A percentile compares a stretch with the other conserved stretches of the same genome.
Evolutionary conservation across 441 rosid genomes (phyloP).

Genomic region (Sinapis alba): DNA sequence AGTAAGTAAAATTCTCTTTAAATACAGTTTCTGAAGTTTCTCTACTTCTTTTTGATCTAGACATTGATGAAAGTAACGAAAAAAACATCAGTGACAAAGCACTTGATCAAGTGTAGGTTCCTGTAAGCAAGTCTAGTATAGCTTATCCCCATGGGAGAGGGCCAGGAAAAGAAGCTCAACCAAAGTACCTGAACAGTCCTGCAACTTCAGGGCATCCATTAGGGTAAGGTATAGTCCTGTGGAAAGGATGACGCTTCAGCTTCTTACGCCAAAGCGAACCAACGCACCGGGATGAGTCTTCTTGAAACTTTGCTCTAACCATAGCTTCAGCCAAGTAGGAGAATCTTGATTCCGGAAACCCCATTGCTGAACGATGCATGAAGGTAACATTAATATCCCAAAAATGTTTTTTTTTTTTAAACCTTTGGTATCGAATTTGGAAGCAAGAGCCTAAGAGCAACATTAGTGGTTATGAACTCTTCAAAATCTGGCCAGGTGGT

Average conservation of each 20-base stretch:
- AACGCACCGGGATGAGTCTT: slow-evolving; percentile 85
- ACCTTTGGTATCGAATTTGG: too few relatives aligned
- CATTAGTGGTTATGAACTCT: too few relatives aligned
- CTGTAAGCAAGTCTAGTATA: slow-evolving; percentile 16
- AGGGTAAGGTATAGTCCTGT: slow-evolving; percentile 87
- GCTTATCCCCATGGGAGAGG: slow-evolving; percentile 74
- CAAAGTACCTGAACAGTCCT: slow-evolving; percentile 84
- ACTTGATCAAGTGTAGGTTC: background rate
- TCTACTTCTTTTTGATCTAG: too few relatives aligned
- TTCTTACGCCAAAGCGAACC: slow-evolving; percentile 83
- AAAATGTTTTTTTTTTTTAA: background rate
- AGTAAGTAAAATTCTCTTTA: too few relatives aligned
- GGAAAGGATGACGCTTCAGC: slow-evolving; percentile 91
- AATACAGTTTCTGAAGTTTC: too few relatives aligned
- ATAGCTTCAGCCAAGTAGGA: slow-evolving; percentile 65
- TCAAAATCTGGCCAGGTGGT: too few relatives aligned
- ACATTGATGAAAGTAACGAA: too few relatives aligned
- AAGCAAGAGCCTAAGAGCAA: too few relatives aligned
- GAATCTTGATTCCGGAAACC: slow-evolving; percentile 85
- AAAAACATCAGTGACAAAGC: too few relatives aligned
- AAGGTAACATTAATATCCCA: background rate
- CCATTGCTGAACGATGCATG: slow-evolving; percentile 67
- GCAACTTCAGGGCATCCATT: slow-evolving; percentile 84
- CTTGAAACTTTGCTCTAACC: slow-evolving; percentile 78
- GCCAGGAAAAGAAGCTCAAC: slow-evolving; percentile 67